phyloP scores from a whole-genome alignment of 2,329 filamentous ascomycete genomes.

The Penicillium italicum region DNA sequence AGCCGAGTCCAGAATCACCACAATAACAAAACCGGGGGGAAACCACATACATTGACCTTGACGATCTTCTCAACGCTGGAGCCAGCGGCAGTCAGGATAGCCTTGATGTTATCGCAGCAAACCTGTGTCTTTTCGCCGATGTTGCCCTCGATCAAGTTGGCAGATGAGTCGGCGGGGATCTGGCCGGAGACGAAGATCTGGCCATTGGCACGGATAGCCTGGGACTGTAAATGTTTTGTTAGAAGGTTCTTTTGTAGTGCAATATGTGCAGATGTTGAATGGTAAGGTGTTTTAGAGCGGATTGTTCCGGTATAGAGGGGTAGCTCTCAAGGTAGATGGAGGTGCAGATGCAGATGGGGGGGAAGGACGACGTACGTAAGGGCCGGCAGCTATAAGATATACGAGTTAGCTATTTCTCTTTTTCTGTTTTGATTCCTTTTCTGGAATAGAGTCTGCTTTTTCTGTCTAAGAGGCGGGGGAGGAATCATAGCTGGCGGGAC shows the following conservation, averaged over 20 bases:
- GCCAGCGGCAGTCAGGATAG: constrained; percentile 77
- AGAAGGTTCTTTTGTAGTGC: neutral
- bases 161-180: constrained; percentile 66
- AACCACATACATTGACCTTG: constrained; percentile 64
- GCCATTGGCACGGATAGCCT: constrained; percentile 65
- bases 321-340: constrained; percentile 1
- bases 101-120: constrained; percentile 75
- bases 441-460: neutral
- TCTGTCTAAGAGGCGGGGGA: neutral
- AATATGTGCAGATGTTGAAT: neutral
- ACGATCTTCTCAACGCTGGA: constrained; percentile 75
- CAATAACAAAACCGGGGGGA: neutral
- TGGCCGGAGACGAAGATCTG: constrained; percentile 70
- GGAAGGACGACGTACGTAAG: constrained; percentile 38
- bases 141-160: constrained; percentile 60
- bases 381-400: constrained; percentile 35
- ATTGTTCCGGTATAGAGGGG: constrained; percentile 1
- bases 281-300: neutral
- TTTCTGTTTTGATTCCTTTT: neutral
- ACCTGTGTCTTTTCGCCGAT: constrained; percentile 67
- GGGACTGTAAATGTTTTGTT: constrained; percentile 36
- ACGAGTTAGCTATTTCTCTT: constrained; percentile 13
- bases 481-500: neutral
- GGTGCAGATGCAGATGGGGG: neutral
- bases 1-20: neutral